Evolutionary conservation across 306 rosid genomes (phyloP), one percentile per base, ranked within the genome.

Genomic region (Castanea mollissima): DNA sequence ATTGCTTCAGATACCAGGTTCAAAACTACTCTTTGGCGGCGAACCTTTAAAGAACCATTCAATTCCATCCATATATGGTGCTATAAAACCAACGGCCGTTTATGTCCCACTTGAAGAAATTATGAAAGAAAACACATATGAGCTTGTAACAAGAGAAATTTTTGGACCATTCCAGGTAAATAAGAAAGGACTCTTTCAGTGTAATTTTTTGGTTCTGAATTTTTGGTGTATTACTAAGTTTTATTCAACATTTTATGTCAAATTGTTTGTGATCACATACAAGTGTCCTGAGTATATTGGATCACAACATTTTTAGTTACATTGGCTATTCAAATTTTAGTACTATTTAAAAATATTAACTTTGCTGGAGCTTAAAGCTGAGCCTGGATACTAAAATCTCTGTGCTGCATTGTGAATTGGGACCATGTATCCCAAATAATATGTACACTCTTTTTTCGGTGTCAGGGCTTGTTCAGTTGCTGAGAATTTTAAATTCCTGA

Each of bases 151-250:
- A 18, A 91, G 60, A 82, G 99, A 95, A 86, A 91, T 95, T 51
- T 95, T 95, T 70, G 96, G 98, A 76, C 99, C 99, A 52, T 95
- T 93, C 73, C 98, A 95, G 96, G 98, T 95, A 88, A 87, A 29
- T 12, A 54, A 78, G 18, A 41, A 25, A 76, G 34, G 20, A 49
- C 73, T 20, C 32, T 16, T 35, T 7, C 54, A 44, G 16, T 16
- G 5, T 27, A 35, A 64, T 38, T 19, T 4, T 35, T 14, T 32
- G 14, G n/a, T 32, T 15, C 7, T 6, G 21, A 44, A 23, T 11
- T 49, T 29, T 35, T 51, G 14, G 34, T 16, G 2, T 46, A 32
- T 10, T 46, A 35, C 35, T 38, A 55, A 41, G 32, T 20, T 55
- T 35, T 6, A 77, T 63, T 11, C 13, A 27, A 27, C 38, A 1